These are phyloP conservation scores for Xylariales sp. DNA, from an alignment of 2,329 filamentous ascomycete species.

Conservation along the genomic window DNA sequence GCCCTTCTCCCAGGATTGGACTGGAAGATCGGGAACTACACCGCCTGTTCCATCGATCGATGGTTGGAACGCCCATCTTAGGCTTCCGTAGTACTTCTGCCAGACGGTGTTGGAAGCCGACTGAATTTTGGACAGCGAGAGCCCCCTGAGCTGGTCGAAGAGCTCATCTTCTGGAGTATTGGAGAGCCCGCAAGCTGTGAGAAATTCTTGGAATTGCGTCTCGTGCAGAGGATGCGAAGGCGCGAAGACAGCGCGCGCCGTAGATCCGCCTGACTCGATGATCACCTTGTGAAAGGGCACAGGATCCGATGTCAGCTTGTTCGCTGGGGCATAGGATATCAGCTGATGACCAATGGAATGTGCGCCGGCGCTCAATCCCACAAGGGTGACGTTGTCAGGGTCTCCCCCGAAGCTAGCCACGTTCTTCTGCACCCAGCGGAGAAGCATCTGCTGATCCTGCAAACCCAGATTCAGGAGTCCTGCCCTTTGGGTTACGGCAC, in stretches of 20 bases:
- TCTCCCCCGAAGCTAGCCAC: constrained; percentile 58
- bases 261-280: constrained; percentile 53
- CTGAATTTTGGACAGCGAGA: constrained; percentile 34
- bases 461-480: constrained; percentile 61
- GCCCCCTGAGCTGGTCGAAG: constrained; percentile 43
- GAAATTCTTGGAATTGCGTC: constrained; percentile 51
- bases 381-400: constrained; percentile 51
- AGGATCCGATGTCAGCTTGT: constrained; percentile 23
- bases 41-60: constrained; percentile 54
- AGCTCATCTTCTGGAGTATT: constrained; percentile 42
- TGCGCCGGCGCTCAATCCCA: constrained; percentile 58
- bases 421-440: constrained; percentile 58
- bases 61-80: constrained; percentile 64
- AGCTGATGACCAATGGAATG: constrained; percentile 68
- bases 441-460: constrained; percentile 53
- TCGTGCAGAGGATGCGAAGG: constrained; percentile 53
- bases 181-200: constrained; percentile 45
- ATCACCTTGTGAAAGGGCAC: constrained; percentile 49
- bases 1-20: constrained; percentile 52
- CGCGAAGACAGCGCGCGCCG: constrained; percentile 47
- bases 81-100: constrained; percentile 33
- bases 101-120: constrained; percentile 40
- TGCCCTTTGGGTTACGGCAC: constrained; percentile 44
- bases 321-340: constrained; percentile 40
- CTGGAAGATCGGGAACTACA: constrained; percentile 52